Base-by-base conservation (phyloP, 495 filamentous ascomycete genomes). In the Xylaria bambusicola region DNA sequence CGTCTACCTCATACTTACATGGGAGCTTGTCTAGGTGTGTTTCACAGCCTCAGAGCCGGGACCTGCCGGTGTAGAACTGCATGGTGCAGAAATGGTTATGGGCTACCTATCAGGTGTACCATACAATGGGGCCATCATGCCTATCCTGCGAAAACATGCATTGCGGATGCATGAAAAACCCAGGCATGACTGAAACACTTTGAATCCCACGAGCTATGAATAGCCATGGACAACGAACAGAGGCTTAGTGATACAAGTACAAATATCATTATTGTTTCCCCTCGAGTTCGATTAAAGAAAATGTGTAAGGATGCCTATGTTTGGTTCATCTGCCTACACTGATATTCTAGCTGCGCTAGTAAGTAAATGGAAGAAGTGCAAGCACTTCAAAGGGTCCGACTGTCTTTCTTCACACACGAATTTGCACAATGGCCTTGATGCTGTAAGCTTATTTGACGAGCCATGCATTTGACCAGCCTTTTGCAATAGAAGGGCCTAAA, bases 101-200 rank as follows among this genome's bases (percentile, higher is more conserved):
- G n/a, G n/a, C n/a, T n/a, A n/a, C n/a, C 29, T 33, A 33, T 10
- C 5, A 33, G 5, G 29, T 33, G 10, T 33, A 33, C 5, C 10
- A 52, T 52, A 31, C 12, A 18, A 29, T 29, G 15, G 35, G 51
- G 31, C 23, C 31, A 53, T 54, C 52, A 31, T 44, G 6, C 33
- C 52, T 54, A 44, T 54, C 44, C 44, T 44, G 38, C 29, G 52
- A 54, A 20, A 44, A 13, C 36, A 24, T 44, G 52, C 38, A 17
- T 23, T 44, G 36, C n/a, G 3, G 52, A n/a, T 17, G 26, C 45
- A 54, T 54, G 52, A 24, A 10, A 27, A n/a, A 26, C n/a, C 52
- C 18, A 26, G 23, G 38, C 12, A 38, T 12, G 42, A 24, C 20
- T 44, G 51, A 44, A 44, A 33, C 52, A 44, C 3, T 21, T 20